Base-by-base conservation (phyloP, 202 grass and related monocot genomes). In the Brachypodium distachyon region DNA sequence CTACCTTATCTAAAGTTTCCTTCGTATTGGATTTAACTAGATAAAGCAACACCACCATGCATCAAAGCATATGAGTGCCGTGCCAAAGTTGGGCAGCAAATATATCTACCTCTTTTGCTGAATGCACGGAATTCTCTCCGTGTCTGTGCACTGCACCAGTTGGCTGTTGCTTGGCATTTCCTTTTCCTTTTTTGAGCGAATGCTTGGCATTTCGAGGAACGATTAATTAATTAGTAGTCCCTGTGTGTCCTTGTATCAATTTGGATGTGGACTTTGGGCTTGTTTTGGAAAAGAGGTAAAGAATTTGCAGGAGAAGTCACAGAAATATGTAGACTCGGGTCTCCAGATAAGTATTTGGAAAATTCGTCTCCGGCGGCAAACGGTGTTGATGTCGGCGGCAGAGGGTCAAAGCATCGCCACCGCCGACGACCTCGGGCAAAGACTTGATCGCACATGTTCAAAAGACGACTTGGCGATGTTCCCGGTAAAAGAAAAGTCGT, bases 21-120 rank as follows among this genome's bases (percentile, higher is more conserved):
- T 38, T 70, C n/a, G n/a, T n/a, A n/a, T n/a, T n/a, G 54, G 28
- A 70, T 70, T 58, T 32, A 62, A 46, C 63, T n/a, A 78, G 21
- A 16, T 66, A 66, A 65, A 51, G 23, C 31, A 49, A 7, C 9
- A 31, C 1, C 1, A 23, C 52, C 1, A 31, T 18, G 4, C 61
- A 7, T n/a, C 3, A 56, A 56, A 77, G 22, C 58, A 58, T 7
- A 32, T n/a, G 29, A 46, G 9, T 11, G 6, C 9, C 36, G 9
- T 11, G 6, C 9, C 36, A 36, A 25, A 43, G 51, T 9, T 1
- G 18, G 31, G 4, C 1, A 19, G 41, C 11, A 53, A 12, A 61
- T 26, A 23, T 68, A 72, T n/a, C n/a, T n/a, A n/a, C n/a, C n/a
- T n/a, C 46, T 74, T 78, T 67, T 44, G 69, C 2, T 9, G 8